phyloP scores from a whole-genome alignment of 192 early-diverging fungal species.

The Coemansia sp. region DNA sequence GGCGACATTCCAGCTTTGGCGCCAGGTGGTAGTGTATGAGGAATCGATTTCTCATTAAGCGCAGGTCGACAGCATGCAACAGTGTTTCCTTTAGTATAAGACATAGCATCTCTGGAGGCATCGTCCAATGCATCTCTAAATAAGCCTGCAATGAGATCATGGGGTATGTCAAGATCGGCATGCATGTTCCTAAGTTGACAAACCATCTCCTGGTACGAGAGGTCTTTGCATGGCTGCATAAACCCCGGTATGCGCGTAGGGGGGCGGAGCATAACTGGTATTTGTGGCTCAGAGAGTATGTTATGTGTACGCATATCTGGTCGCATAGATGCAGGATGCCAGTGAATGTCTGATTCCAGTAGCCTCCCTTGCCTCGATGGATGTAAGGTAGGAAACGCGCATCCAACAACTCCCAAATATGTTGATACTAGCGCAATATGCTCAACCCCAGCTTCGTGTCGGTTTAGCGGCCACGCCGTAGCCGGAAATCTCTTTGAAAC shows the following conservation, averaged over 20 bases:
- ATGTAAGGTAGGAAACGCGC: slow-evolving; percentile 25
- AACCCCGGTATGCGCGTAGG: slow-evolving; percentile 39
- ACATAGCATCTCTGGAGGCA: slow-evolving; percentile 7
- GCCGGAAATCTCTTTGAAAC: slow-evolving; percentile 22
- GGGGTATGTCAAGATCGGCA: slow-evolving; percentile 28
- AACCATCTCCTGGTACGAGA: slow-evolving; percentile 13
- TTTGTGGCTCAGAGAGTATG: slow-evolving; percentile 4
- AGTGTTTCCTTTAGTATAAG: slow-evolving; percentile 14
- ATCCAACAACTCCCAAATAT: slow-evolving; percentile 11
- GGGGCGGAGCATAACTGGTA: slow-evolving; percentile 23
- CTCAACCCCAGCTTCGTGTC: slow-evolving; percentile 12
- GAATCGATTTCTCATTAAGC: neutral
- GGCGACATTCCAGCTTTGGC: neutral
- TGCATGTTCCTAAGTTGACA: slow-evolving; percentile 12
- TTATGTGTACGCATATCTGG: slow-evolving; percentile 1
- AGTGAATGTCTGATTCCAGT: neutral
- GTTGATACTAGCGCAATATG: slow-evolving; percentile 15
- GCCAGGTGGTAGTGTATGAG: neutral
- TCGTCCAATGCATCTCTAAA: slow-evolving; percentile 22
- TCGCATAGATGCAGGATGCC: slow-evolving; percentile 22
- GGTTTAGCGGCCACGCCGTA: slow-evolving; percentile 38
- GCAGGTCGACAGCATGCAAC: slow-evolving; percentile 26
- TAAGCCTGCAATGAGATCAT: slow-evolving; percentile 11
- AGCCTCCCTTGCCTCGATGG: neutral
- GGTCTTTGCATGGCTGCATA: slow-evolving; percentile 6